Evolutionary conservation across 371 early-diverging fungal species (phyloP), one percentile per base, ranked within the genome.

Genomic region (Lichtheimia ramosa): DNA sequence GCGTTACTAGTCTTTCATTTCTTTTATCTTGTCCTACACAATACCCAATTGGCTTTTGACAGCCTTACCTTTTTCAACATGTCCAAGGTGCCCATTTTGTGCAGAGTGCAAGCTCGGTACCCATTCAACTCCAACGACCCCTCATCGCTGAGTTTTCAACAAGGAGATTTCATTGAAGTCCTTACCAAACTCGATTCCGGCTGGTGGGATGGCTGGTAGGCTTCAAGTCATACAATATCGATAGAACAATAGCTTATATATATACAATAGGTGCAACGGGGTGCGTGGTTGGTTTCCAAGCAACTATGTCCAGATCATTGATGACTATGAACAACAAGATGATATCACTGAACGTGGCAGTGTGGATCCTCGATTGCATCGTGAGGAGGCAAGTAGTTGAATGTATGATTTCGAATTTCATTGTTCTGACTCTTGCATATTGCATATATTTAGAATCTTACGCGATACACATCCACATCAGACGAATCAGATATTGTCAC

Each of bases 221-320:
- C 39, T 7, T 12, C 41, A 41, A 2, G 12, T 1, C 3, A 7
- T 16, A 14, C 20, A 43, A 25, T 49, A 2, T 50, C 5, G 10
- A 13, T 55, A 12, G 8, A 2, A 34, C 10, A 4, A 34, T 34
- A 8, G 10, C 34, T 25, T 34, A 27, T 5, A 27, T 5, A 27
- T 5, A 25, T 4, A 14, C 41, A 25, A 28, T 60, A 77, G 77
- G 66, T 86, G 84, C 61, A 78, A 81, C 63, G 84, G 80, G 49
- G 62, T 68, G 50, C 80, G 86, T 48, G 95, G 94, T 15, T 95
- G 94, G 95, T 94, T 95, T 71, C 96, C 95, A 3, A 88, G 90
- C 48, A 90, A 92, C 64, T 93, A 86, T 69, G 92, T 94, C 12
- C 73, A 83, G 63, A 63, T 71, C 34, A 59, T 82, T 43, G 75